Evolutionary conservation across 1,284 basidiomycete species (phyloP), one percentile per base, ranked within the genome.

Genomic region (Trichosporon coremiiforme): DNA sequence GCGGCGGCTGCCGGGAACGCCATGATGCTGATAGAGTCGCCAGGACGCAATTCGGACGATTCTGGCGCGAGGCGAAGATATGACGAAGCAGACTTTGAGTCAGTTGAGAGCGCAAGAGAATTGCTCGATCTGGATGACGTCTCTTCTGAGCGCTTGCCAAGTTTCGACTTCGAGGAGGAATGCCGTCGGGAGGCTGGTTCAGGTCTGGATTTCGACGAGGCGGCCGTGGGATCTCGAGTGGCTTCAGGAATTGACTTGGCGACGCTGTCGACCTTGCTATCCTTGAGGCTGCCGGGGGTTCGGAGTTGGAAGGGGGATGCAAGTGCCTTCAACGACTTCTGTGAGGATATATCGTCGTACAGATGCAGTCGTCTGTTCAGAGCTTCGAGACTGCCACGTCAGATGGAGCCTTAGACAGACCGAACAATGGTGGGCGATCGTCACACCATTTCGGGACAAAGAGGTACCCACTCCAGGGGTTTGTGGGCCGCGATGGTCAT

Each of bases 11-110:
- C 7, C 20, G 31, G 57, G 31, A 33, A 60, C 57, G 57, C 57
- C 57, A 60, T 60, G 15, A 60, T 31, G 57, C 57, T 60, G 57
- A 60, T 60, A 6, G 57, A 60, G 57, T 60, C 57, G 4, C 57
- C 57, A n/a, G 57, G 57, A 33, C 57, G 31, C 57, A 60, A 33
- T 33, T 60, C 57, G 10, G 47, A 20, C 47, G 47, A 53, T 53
- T 20, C 20, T 9, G 47, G 47, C 17, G 57, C 22, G 29, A 33
- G 29, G 13, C 20, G 29, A n/a, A 60, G 57, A 33, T 60, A 60
- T 2, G 57, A 31, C 8, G 57, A 31, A 9, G 20, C 29, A 20
- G 57, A 60, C 57, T 60, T 33, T 2, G 57, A 33, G 57, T 17
- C 57, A 22, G 29, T 31, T 7, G 57, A 60, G 17, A 60, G 7